Conservation (phyloP, 169 alveolate species). For the Cryptosporidium sp. region DNA sequence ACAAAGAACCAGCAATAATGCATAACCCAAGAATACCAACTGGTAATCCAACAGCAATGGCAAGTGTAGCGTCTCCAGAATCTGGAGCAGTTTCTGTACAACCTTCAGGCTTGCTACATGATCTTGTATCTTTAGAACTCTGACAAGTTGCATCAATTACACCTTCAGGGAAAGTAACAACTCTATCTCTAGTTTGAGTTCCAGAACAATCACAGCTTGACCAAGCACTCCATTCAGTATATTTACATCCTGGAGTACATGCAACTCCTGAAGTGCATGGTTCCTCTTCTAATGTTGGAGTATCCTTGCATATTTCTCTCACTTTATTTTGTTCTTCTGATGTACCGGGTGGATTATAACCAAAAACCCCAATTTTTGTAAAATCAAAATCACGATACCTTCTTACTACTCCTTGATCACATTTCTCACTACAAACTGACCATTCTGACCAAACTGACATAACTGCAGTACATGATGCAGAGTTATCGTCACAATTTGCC, state of each 20-base stretch:
- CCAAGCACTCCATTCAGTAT: constrained; percentile 57
- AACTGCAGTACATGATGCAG: constrained; percentile 12
- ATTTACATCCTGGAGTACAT: constrained; percentile 42
- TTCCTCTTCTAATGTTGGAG: constrained; percentile 27
- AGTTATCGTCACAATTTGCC: not conserved
- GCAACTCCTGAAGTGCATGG: constrained; percentile 33
- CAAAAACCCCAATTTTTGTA: constrained; percentile 53
- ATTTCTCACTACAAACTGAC: constrained; percentile 59
- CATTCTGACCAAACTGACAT: constrained; percentile 66
- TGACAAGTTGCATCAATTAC: constrained; percentile 49
- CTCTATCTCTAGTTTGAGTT: constrained; percentile 32
- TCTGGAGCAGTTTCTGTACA: constrained; percentile 51
- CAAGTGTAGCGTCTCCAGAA: constrained; percentile 22
- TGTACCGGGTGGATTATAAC: constrained; percentile 62
- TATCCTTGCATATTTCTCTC: constrained; percentile 36
- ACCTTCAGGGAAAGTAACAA: constrained; percentile 60
- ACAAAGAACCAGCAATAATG: constrained; percentile 8
- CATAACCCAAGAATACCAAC: constrained; percentile 48
- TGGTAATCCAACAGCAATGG: constrained; percentile 66
- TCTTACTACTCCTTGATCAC: constrained; percentile 31
- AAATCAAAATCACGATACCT: constrained; percentile 53
- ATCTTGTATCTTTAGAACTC: constrained; percentile 18
- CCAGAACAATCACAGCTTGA: constrained; percentile 54
- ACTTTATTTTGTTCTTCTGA: constrained; percentile 31
- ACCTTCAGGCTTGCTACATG: constrained; percentile 46